Base-by-base conservation (phyloP, 768 basidiomycete species). In the Xerocomus potaroensis region DNA sequence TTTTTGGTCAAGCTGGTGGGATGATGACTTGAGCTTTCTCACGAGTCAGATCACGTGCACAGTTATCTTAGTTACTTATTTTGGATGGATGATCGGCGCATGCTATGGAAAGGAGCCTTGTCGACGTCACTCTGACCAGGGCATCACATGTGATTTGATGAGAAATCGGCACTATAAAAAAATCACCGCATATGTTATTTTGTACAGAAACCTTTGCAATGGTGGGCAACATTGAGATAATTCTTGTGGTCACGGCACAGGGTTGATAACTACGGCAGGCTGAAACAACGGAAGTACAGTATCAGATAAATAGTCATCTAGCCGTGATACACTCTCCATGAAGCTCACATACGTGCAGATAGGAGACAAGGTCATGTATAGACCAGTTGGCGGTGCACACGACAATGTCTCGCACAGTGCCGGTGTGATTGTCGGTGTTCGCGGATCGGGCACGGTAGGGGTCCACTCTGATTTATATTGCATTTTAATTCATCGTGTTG, bases 331-430 rank as follows among this genome's bases (percentile, higher is more conserved):
- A n/a, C n/a, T n/a, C n/a, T n/a, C n/a, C n/a, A n/a, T n/a, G n/a
- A n/a, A n/a, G n/a, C n/a, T 26, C 10, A 31, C 15, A 11, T 9
- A n/a, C 26, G 2, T 3, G 3, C 22, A 67, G 69, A 52, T 62
- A 48, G 72, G 72, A 43, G 71, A 75, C 50, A 67, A 58, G 47
- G 69, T 75, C 53, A 72, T 73, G 52, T 75, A 74, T 48, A 64
- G 70, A 41, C 70, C 69, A 32, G 66, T 74, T 26, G 74, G 74
- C 9, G 73, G 71, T 18, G 53, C 41, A 8, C 18, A 45, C 6
- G 71, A 74, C 50, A 71, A 69, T 16, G 69, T 75, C 40, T 53
- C 69, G 3, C 68, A 71, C 53, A 68, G 65, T 7, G 56, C 55
- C 7, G 73, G 71, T 9, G 57, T 63, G 21, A 67, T 75, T 18